Evolutionary conservation across 768 basidiomycete genomes (phyloP).

Genomic region (Naganishia antarctica): DNA sequence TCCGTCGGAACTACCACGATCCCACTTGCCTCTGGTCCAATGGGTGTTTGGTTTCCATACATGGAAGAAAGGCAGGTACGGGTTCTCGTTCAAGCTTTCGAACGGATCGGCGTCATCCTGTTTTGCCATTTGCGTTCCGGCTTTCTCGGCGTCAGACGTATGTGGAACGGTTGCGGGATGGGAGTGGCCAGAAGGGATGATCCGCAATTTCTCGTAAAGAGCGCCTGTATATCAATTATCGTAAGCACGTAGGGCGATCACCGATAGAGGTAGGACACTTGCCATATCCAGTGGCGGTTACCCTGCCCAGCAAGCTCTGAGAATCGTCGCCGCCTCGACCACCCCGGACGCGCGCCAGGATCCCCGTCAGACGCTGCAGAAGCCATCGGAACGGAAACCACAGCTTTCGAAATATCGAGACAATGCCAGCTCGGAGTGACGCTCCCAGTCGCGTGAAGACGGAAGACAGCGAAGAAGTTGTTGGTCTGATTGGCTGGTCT

Average conservation of each 20-base stretch:
- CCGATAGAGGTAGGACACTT: not conserved
- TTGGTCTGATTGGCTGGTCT: not conserved
- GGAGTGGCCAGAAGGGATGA: constrained; percentile 48
- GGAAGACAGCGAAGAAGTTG: not conserved
- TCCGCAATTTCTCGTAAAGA: constrained; percentile 22
- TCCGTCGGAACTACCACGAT: constrained; percentile 60
- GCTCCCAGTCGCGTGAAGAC: too few relatives aligned
- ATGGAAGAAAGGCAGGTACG: constrained; percentile 81
- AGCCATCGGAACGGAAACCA: constrained; percentile 1
- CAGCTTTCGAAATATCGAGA: not conserved
- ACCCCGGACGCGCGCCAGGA: not conserved
- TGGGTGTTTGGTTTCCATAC: constrained; percentile 84
- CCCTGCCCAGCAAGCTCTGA: constrained; percentile 14
- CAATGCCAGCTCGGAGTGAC: not conserved
- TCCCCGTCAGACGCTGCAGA: not conserved
- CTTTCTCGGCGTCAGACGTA: constrained; percentile 53
- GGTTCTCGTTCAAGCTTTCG: constrained; percentile 42
- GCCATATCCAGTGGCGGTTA: constrained; percentile 13
- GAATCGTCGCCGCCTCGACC: not conserved
- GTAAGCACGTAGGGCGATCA: too few relatives aligned
- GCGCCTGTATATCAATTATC: not conserved
- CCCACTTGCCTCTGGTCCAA: constrained; percentile 51
- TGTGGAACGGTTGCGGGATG: constrained; percentile 59
- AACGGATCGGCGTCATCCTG: constrained; percentile 24
- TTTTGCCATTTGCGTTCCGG: constrained; percentile 16